Evolutionary conservation across 1,284 basidiomycete genomes (phyloP).

Genomic region (Lentinula novae-zelandiae): DNA sequence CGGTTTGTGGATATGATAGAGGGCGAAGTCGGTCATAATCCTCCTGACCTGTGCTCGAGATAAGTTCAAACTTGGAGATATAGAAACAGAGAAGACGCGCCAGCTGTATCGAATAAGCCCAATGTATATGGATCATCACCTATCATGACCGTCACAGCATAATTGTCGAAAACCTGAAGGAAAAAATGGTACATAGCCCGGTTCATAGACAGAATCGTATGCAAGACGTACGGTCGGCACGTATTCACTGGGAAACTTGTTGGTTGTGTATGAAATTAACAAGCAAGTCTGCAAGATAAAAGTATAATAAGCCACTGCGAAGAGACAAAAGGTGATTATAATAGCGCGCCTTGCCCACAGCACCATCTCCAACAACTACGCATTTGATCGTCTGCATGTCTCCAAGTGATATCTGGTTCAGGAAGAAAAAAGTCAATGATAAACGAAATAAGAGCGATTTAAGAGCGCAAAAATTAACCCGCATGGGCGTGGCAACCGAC

Average conservation of each 20-base stretch:
- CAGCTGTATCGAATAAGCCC: slow-evolving; percentile 98
- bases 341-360: slow-evolving; percentile 91
- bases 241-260: slow-evolving; percentile 98
- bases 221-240: slow-evolving; percentile 87
- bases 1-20: slow-evolving; percentile 98
- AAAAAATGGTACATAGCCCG: slow-evolving; percentile 23
- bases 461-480: slow-evolving; percentile 1
- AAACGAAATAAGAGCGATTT: slow-evolving; percentile 4
- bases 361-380: slow-evolving; percentile 99
- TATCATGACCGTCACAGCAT: slow-evolving; percentile 99
- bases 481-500: slow-evolving; percentile 12
- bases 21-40: slow-evolving; percentile 99
- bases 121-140: slow-evolving; percentile 99
- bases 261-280: slow-evolving; percentile 99
- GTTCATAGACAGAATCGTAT: slow-evolving; percentile 16
- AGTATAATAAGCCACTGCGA: slow-evolving; percentile 3
- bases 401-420: slow-evolving; percentile 24
- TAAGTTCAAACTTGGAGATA: slow-evolving; percentile 2
- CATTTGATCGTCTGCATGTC: slow-evolving; percentile 97
- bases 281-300: slow-evolving; percentile 79
- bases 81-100: slow-evolving; percentile 36
- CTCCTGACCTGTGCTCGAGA: slow-evolving; percentile 76
- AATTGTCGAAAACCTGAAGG: slow-evolving; percentile 89
- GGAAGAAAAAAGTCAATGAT: slow-evolving; percentile 12
- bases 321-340: slow-evolving; percentile 16